Base-by-base conservation (phyloP, 2,329 filamentous ascomycete species). In the Orbilia javanica region DNA sequence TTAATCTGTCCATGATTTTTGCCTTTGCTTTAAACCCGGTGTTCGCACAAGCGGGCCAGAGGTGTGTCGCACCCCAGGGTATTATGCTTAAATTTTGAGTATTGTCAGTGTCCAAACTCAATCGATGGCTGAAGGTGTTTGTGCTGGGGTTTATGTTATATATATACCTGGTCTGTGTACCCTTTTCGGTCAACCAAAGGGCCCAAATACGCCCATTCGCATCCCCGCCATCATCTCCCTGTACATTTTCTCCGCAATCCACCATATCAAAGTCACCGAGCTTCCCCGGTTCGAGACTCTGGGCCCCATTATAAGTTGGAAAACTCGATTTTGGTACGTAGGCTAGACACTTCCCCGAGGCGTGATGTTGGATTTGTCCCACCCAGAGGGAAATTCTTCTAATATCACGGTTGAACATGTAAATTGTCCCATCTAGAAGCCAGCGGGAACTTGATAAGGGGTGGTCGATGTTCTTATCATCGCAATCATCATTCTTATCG, bases 311-410 rank as follows among this genome's bases (percentile, higher is more conserved):
- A 13, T 39, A 15, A 18, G 15, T 25, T 0, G 70, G 70, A 15
- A 52, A 63, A 31, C 25, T 36, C 0, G 31, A 7, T 8, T 29
- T 31, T 7, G 64, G 72, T 3, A 0, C 8, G 36, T 69, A 76
- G n/a, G 22, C 36, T 36, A 76, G 29, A 29, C 72, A 76, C n/a
- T 29, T 10, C 7, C 36, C 34, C 3, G 64, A 36, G 1, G 8
- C 18, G 0, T 50, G 25, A 18, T 69, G 52, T 8, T 18, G n/a
- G 13, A 76, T 69, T 1, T 2, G 2, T 11, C 72, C 72, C 2
- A 6, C 20, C 72, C 72, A 76, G 31, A 36, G 48, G 2, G 72
- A 69, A n/a, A 50, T 36, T 6, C 18, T 55, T 13, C 44, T 57
- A 13, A n/a, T n/a, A 4, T 34, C 50, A 15, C 50, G 50, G 31